Conservation (phyloP, 1,139 yeast species). For the Suzukiozyma palmioleophila region DNA sequence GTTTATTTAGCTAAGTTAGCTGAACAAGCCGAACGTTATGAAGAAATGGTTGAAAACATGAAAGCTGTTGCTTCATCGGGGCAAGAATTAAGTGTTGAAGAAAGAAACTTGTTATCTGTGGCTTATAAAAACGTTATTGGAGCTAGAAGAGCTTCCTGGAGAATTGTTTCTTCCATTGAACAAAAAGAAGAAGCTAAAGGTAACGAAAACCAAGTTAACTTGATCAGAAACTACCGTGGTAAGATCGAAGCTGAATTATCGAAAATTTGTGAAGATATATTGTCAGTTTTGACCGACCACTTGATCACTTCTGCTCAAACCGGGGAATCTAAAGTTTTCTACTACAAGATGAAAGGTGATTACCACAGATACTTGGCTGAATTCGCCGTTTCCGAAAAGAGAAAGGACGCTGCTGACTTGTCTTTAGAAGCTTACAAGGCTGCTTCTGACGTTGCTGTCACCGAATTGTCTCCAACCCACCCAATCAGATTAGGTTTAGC, state of each 20-base stretch:
- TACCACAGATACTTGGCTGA: constrained; percentile 99
- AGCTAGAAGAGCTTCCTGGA: constrained; percentile 99
- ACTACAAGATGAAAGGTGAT: constrained; percentile 99
- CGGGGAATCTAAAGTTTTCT: constrained; percentile 96
- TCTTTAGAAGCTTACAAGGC: constrained; percentile 93
- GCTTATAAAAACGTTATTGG: constrained; percentile 99
- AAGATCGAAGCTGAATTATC: constrained; percentile 93
- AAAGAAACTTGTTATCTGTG: constrained; percentile 92
- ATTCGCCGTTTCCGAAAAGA: constrained; percentile 86
- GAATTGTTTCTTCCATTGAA: constrained; percentile 95
- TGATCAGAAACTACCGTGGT: constrained; percentile 91
- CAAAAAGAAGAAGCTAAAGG: constrained; percentile 98
- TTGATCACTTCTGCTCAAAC: constrained; percentile 92
- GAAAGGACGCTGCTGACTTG: constrained; percentile 88
- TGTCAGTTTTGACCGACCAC: constrained; percentile 81
- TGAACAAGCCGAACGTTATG: constrained; percentile 99
- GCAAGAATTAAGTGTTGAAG: constrained; percentile 94
- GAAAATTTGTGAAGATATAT: constrained; percentile 90
- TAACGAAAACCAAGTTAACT: constrained; percentile 78
- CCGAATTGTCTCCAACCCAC: constrained; percentile 97
- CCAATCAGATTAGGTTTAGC: constrained; percentile 98
- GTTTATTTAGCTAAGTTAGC: constrained; percentile 98
- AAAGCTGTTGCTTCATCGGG: constrained; percentile 95
- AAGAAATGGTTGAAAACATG: constrained; percentile 99
- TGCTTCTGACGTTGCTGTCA: constrained; percentile 95